phyloP scores from a whole-genome alignment of 805 yeast genomes.

The Metschnikowia cerradonensis region DNA sequence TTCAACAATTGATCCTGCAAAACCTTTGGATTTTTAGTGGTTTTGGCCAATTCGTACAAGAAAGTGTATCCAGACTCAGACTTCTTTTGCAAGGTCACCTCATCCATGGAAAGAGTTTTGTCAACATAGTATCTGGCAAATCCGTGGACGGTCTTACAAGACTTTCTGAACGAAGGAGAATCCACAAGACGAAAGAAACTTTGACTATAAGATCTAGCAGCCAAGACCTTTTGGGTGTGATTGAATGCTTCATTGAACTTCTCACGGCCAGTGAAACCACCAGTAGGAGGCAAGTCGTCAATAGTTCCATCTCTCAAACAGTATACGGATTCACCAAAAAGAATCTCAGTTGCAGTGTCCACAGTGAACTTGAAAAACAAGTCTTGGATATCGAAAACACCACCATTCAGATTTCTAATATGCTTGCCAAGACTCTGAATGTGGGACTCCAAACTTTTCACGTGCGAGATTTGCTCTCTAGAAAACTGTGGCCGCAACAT shows the following conservation, averaged over 20 bases:
- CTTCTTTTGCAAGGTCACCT: conserved; percentile 14
- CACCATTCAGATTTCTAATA: conserved; percentile 24
- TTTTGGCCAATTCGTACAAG: conserved; percentile 37
- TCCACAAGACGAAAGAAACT: conserved; percentile 25
- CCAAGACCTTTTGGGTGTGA: conserved; percentile 27
- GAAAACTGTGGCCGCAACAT: conserved; percentile 45
- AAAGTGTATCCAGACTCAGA: conserved; percentile 28
- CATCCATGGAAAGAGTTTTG: conserved; percentile 15
- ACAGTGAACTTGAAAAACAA: conserved; percentile 37
- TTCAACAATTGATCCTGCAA: conserved; percentile 39
- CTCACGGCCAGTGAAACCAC: conserved; percentile 28
- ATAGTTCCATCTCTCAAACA: conserved; percentile 29
- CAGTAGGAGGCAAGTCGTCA: conserved; percentile 20
- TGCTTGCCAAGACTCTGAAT: conserved; percentile 33
- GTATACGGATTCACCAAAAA: conserved; percentile 38
- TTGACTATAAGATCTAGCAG: conserved; percentile 33
- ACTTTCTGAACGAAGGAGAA: conserved; percentile 26
- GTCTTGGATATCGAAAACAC: conserved; percentile 34
- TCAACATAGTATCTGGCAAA: conserved; percentile 18
- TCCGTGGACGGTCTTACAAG: conserved; percentile 25
- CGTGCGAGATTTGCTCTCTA: conserved; percentile 41
- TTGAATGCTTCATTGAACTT: conserved; percentile 35
- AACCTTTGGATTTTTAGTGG: conserved; percentile 32
- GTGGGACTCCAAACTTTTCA: conserved; percentile 37
- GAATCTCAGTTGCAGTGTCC: conserved; percentile 40